Percentiles rank a stretch among this genome's conserved stretches.
phyloP scores from a whole-genome alignment of 176 grass and related monocot genomes.

The Juncus effusus region DNA sequence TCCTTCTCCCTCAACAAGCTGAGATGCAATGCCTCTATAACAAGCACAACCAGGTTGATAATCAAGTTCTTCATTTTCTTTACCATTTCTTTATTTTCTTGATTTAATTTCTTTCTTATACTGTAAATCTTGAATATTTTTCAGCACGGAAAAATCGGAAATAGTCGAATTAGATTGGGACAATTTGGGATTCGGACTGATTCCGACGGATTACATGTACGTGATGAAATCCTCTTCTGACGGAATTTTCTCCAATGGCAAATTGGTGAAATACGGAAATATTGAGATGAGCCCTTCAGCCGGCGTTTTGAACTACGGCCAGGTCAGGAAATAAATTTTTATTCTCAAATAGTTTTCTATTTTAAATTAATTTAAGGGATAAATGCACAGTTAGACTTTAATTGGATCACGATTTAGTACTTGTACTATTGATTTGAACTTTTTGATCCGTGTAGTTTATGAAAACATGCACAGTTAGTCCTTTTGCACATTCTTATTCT shows the following conservation, averaged over 20 bases:
- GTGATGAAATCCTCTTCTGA: conserved; percentile 54
- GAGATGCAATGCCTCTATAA: conserved; percentile 6
- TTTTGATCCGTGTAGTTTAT: too few relatives aligned
- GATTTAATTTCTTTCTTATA: not conserved
- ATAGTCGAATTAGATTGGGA: conserved; percentile 76
- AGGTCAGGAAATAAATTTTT: conserved; percentile 40
- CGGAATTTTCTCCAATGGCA: conserved; percentile 56
- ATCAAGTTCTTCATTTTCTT: not conserved
- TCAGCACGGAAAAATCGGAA: conserved; percentile 50
- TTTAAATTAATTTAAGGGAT: too few relatives aligned
- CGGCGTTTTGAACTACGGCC: conserved; percentile 93
- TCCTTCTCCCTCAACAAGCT: not conserved
- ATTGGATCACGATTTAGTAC: not conserved
- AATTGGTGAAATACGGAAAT: conserved; percentile 61
- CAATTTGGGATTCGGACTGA: conserved; percentile 60
- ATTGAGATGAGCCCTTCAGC: conserved; percentile 71
- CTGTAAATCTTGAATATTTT: conserved; percentile 2
- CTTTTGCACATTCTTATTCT: too few relatives aligned
- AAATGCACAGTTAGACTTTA: too few relatives aligned
- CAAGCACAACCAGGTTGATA: conserved; percentile 1
- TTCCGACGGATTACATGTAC: conserved; percentile 90
- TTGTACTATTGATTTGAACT: not conserved
- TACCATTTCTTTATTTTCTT: not conserved
- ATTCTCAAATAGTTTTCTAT: not conserved
- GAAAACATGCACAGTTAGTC: not conserved